phyloP scores from a whole-genome alignment of 2,329 filamentous ascomycete species.

The Beauveria medogensis region DNA sequence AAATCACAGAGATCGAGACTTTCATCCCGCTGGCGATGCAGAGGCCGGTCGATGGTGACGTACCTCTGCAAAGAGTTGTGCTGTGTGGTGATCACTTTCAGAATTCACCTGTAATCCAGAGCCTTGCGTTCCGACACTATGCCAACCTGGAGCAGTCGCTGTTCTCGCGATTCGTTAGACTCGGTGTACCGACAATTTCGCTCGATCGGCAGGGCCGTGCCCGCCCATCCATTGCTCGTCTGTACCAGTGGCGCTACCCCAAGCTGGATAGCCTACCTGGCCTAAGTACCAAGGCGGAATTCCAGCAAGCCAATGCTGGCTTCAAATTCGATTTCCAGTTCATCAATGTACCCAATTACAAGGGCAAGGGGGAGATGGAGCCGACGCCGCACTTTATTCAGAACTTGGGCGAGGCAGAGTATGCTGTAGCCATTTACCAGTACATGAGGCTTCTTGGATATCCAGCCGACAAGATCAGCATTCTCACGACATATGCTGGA shows the following conservation, averaged over 20 bases:
- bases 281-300: constrained; percentile 62
- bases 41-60: constrained; percentile 62
- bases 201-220: constrained; percentile 92
- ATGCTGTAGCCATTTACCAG: constrained; percentile 88
- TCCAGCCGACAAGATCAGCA: constrained; percentile 72
- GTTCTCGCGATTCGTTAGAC: constrained; percentile 80
- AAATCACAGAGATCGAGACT: constrained; percentile 95
- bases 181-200: constrained; percentile 84
- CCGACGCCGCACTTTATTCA: constrained; percentile 93
- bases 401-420: constrained; percentile 94
- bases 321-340: constrained; percentile 96
- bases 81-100: constrained; percentile 93
- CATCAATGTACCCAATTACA: constrained; percentile 90
- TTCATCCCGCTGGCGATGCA: constrained; percentile 95
- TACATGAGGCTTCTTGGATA: constrained; percentile 97
- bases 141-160: constrained; percentile 94
- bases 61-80: constrained; percentile 77
- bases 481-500: constrained; percentile 88
- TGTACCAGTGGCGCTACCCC: constrained; percentile 92
- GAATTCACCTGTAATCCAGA: constrained; percentile 93
- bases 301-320: constrained; percentile 75
- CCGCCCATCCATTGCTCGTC: constrained; percentile 73
- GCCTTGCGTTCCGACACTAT: constrained; percentile 86
- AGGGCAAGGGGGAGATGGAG: constrained; percentile 78
- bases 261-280: constrained; percentile 70